These are phyloP conservation scores for Piromyces sp. DNA, from an alignment of 192 early-diverging fungal species.

Conservation along the genomic window DNA sequence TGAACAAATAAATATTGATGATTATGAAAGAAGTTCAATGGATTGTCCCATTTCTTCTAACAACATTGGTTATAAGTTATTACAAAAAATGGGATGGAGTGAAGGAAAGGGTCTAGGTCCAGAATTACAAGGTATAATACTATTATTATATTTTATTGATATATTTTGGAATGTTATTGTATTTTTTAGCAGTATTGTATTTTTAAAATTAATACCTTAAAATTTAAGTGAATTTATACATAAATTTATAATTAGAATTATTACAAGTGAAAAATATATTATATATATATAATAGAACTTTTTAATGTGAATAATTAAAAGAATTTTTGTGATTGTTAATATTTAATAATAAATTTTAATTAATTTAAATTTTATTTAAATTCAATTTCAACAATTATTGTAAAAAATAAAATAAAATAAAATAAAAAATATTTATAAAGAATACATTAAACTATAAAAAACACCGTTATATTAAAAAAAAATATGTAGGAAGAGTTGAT, in stretches of 20 bases:
- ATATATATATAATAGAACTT: too few relatives aligned
- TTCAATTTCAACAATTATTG: not conserved
- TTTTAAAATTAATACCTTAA: too few relatives aligned
- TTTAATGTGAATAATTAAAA: too few relatives aligned
- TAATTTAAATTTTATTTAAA: not conserved
- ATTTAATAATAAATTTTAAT: not conserved
- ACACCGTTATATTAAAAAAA: not conserved
- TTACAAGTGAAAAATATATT: too few relatives aligned
- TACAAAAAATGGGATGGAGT: constrained; percentile 57
- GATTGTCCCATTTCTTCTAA: constrained; percentile 30
- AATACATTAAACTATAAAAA: not conserved
- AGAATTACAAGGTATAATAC: constrained; percentile 23
- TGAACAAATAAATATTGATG: not conserved
- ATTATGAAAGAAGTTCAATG: constrained; percentile 25
- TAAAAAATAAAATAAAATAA: too few relatives aligned
- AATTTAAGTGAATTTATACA: too few relatives aligned
- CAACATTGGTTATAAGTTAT: constrained; percentile 48
- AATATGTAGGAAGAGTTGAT: constrained; percentile 37
- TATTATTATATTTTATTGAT: too few relatives aligned
- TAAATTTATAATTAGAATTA: too few relatives aligned
- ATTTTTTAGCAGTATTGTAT: too few relatives aligned
- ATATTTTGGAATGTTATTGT: too few relatives aligned
- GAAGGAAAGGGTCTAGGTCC: constrained; percentile 39
- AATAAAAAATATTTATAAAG: not conserved
- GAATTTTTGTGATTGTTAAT: too few relatives aligned